Conservation (phyloP, 768 basidiomycete genomes). For the Russula sp. region DNA sequence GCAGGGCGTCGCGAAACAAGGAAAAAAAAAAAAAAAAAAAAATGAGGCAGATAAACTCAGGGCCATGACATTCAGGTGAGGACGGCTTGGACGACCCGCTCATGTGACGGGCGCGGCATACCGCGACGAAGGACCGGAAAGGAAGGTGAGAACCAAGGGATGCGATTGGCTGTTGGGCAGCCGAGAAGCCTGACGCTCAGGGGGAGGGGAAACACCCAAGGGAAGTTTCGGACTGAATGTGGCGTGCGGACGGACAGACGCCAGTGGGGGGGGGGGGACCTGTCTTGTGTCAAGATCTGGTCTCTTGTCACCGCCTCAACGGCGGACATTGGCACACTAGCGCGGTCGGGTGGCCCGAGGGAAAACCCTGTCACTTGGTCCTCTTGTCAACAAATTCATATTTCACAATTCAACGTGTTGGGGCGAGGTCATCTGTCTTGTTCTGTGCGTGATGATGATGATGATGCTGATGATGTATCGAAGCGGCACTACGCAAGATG, state of each 20-base stretch:
- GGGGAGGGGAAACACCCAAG: not conserved
- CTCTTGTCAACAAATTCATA: constrained; percentile 6
- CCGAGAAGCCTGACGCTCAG: constrained; percentile 20
- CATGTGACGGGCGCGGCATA: constrained; percentile 18
- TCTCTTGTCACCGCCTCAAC: not conserved
- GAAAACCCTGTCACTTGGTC: not conserved
- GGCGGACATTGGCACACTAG: not conserved
- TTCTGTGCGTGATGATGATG: not conserved
- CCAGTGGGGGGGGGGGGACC: constrained; percentile 3
- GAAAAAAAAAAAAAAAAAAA: constrained; percentile 13
- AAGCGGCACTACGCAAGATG: constrained; percentile 11
- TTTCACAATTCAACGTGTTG: not conserved
- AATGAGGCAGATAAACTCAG: constrained; percentile 17
- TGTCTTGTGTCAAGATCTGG: constrained; percentile 17
- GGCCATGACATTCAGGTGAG: constrained; percentile 16
- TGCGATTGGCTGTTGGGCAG: constrained; percentile 6
- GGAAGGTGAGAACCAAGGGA: constrained; percentile 1
- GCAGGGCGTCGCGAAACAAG: constrained; percentile 4
- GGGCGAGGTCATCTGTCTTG: not conserved
- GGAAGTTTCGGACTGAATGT: constrained; percentile 15
- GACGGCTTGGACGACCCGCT: constrained; percentile 2
- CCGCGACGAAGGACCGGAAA: not conserved
- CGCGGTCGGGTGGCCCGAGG: not conserved
- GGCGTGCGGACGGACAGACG: constrained; percentile 8
- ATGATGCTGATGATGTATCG: not conserved